Percentiles rank a stretch among this genome's conserved stretches.
phyloP scores from a whole-genome alignment of 2,329 filamentous ascomycete genomes.

The Penicillium hordei region DNA sequence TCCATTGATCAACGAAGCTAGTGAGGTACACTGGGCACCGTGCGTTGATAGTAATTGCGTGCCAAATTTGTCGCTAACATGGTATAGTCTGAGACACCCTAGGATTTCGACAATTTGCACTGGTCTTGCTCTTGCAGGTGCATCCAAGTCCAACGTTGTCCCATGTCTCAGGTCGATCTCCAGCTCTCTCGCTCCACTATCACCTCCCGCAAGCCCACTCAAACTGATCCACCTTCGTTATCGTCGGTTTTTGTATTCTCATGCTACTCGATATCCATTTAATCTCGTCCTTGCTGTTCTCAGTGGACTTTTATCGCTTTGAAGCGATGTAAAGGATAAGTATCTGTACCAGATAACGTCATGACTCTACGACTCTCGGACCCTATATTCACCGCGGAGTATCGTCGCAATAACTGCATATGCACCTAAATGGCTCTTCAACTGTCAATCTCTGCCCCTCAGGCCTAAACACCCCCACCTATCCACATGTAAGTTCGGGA shows the following conservation, averaged over 20 bases:
- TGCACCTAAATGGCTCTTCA: not conserved
- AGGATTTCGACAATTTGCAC: not conserved
- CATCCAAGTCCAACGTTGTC: not conserved
- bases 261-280: not conserved
- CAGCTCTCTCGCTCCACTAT: not conserved
- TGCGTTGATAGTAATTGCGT: not conserved
- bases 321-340: not conserved
- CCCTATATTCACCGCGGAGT: not conserved
- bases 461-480: not conserved
- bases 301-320: too few relatives aligned
- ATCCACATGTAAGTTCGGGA: not conserved
- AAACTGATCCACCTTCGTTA: not conserved
- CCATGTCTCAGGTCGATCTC: not conserved
- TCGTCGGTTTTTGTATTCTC: not conserved
- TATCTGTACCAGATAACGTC: not conserved
- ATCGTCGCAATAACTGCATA: not conserved
- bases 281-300: not conserved
- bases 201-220: not conserved
- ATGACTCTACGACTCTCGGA: not conserved
- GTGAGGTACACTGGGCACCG: not conserved
- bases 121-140: not conserved
- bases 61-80: not conserved
- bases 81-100: not conserved
- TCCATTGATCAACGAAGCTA: not conserved
- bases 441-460: conserved; percentile 1